phyloP scores from a whole-genome alignment of 257 asterid genomes.

The Forsythia viridissima region DNA sequence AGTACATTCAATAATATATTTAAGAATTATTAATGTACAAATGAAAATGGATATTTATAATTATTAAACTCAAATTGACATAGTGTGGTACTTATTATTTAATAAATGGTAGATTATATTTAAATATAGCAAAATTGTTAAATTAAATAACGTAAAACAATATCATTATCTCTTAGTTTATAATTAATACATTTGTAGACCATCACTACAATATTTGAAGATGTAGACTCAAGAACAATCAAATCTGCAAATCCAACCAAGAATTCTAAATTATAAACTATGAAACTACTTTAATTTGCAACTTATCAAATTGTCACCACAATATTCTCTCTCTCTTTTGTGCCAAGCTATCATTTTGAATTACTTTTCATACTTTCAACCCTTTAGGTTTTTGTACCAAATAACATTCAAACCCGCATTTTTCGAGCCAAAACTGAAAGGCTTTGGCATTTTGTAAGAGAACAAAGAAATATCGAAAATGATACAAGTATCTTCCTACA shows the following conservation, averaged over 20 bases:
- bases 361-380: constrained; percentile 70
- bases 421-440: background rate
- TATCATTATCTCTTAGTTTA: too few relatives aligned
- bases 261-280: constrained; percentile 1
- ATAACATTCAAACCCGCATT: background rate
- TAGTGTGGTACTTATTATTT: too few relatives aligned
- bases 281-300: background rate
- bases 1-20: too few relatives aligned
- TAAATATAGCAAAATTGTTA: too few relatives aligned
- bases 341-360: constrained; percentile 52
- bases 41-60: too few relatives aligned
- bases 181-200: background rate
- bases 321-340: background rate
- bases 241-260: constrained; percentile 5
- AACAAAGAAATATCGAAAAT: background rate
- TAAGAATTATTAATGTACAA: too few relatives aligned
- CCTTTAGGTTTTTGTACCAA: constrained; percentile 65
- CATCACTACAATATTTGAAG: background rate
- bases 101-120: too few relatives aligned
- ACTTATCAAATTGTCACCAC: background rate
- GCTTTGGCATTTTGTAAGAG: background rate
- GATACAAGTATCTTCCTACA: constrained; percentile 51
- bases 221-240: background rate
- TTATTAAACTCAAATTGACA: too few relatives aligned
- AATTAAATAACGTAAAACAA: too few relatives aligned